Evolutionary conservation across 306 rosid genomes (phyloP).

Genomic region (Calophaca sinica): DNA sequence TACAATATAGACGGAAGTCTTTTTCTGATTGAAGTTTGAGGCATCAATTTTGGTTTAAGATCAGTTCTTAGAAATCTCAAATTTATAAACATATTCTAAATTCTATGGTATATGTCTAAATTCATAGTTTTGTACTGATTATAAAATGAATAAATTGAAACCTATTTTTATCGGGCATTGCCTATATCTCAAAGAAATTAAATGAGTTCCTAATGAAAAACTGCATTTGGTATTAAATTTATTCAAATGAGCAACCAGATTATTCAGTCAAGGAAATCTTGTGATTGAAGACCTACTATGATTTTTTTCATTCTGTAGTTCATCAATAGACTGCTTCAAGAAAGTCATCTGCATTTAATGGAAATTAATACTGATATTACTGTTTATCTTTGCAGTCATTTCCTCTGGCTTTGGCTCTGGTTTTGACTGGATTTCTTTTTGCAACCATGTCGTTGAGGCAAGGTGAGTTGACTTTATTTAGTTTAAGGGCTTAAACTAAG

Average conservation of each 20-base stretch:
- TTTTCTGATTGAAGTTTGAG: conserved; percentile 27
- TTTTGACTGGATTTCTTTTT: conserved; percentile 77
- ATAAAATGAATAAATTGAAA: conserved; percentile 20
- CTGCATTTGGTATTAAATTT: conserved; percentile 22
- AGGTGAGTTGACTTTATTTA: conserved; percentile 63
- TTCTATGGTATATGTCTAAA: conserved; percentile 15
- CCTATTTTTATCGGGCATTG: conserved; percentile 30
- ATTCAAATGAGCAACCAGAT: conserved; percentile 30
- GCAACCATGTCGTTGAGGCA: conserved; percentile 86
- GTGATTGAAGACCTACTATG: conserved; percentile 32
- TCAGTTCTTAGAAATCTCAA: conserved; percentile 16
- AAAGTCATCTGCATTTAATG: conserved; percentile 37
- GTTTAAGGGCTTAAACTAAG: conserved; percentile 17
- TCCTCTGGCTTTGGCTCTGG: conserved; percentile 81
- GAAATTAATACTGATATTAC: conserved; percentile 32
- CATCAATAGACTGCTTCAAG: conserved; percentile 36
- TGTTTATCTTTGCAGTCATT: conserved; percentile 70
- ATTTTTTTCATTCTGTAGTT: conserved; percentile 22
- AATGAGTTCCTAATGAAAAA: not conserved
- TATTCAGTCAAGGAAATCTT: conserved; percentile 41
- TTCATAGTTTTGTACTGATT: conserved; percentile 14
- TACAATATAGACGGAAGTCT: conserved; percentile 42
- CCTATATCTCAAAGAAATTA: conserved; percentile 2
- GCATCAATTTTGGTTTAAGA: conserved; percentile 36
- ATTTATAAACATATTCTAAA: conserved; percentile 32